Base-by-base conservation (phyloP, 768 basidiomycete species). In the Arthromyces matolae region DNA sequence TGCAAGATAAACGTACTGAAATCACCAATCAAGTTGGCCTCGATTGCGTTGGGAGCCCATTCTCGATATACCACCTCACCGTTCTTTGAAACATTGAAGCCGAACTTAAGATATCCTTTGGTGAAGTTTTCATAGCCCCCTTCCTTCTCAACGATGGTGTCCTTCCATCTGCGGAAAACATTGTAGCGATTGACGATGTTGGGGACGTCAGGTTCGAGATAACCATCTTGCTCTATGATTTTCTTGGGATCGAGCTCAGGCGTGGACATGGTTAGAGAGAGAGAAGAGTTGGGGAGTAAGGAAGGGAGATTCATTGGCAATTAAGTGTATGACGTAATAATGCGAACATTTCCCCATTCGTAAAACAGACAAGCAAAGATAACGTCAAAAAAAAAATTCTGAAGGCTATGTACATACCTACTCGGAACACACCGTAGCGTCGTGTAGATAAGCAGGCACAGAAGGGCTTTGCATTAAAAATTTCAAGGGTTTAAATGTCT, bases 31-130 rank as follows among this genome's bases (percentile, higher is more conserved):
- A 99, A 69, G 62, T 71, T 77, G 3, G 94, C 95, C 58, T 86
- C 84, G 36, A 60, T 70, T 14, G 88, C 94, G 56, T 89, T 89
- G 0, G 96, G 94, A 8, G 96, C 95, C 96, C 96, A 99, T 64
- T 99, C 96, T 57, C 89, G 76, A 66, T 98, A 98, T 7, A 78
- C 68, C 24, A 98, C 79, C 23, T 83, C 75, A 44, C 83, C 84
- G 48, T 85, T 77, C 29, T 69, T 62, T 32, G 72, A 73, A 33
- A 91, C 78, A 49, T 87, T 84, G 57, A 99, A 73, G 28, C 95
- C 95, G 62, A 81, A 83, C 57, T 75, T 80, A 53, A 81, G 73
- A 67, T 90, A 94, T 2, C 90, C 90, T 60, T 84, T 79, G 5
- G 87, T 85, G 64, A 91, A 91, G 14, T 71, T 69, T 23, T 87